Conservation (phyloP, 495 filamentous ascomycete genomes). For the Recurvomyces mirabilis region DNA sequence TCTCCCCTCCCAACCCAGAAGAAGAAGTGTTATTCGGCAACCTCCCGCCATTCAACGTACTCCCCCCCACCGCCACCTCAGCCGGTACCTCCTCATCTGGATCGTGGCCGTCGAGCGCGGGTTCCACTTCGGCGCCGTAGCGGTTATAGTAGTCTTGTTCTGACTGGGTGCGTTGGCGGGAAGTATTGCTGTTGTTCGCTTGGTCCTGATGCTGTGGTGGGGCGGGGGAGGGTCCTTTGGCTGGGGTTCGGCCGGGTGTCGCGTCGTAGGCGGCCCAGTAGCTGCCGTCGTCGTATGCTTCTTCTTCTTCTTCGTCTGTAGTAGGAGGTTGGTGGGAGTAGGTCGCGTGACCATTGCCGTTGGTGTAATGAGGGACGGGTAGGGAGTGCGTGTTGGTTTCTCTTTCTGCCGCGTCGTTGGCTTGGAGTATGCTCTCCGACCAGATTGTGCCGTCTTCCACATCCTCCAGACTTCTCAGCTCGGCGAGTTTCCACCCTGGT, state of each 20-base stretch:
- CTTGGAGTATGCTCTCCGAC: slow-evolving; percentile 43
- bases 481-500: slow-evolving; percentile 73
- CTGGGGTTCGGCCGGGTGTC: slow-evolving; percentile 67
- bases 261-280: slow-evolving; percentile 95
- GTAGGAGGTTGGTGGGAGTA: too few species aligned
- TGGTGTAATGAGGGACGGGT: slow-evolving; percentile 19
- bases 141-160: slow-evolving; percentile 77
- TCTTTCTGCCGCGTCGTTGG: slow-evolving; percentile 36
- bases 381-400: slow-evolving; percentile 28
- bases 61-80: slow-evolving; percentile 38
- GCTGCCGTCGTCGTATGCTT: slow-evolving; percentile 69
- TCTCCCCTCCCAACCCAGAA: too few species aligned
- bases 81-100: slow-evolving; percentile 36
- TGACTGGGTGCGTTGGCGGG: slow-evolving; percentile 34
- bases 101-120: slow-evolving; percentile 81
- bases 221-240: slow-evolving; percentile 39
- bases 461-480: slow-evolving; percentile 53
- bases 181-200: slow-evolving; percentile 23
- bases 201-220: too few species aligned
- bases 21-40: too few species aligned
- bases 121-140: slow-evolving; percentile 79
- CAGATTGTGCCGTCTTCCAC: slow-evolving; percentile 35
- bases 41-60: slow-evolving; percentile 44
- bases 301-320: slow-evolving; percentile 43
- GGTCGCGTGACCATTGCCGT: slow-evolving; percentile 7